Conservation (phyloP, 1,284 basidiomycete species). For the Moesziomyces sp. region DNA sequence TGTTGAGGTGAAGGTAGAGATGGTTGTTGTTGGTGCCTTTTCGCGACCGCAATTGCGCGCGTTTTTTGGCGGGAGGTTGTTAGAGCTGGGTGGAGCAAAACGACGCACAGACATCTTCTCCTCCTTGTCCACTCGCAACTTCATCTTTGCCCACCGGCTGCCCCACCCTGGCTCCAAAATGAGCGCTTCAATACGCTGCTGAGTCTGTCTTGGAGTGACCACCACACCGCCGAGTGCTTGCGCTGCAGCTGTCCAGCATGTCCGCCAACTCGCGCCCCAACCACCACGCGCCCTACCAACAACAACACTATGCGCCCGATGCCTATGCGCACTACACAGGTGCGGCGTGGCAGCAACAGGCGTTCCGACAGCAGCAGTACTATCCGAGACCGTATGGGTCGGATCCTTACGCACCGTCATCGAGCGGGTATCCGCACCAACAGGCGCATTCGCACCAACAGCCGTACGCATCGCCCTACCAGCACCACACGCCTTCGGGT, state of each 20-base stretch:
- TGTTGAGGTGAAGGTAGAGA: not conserved
- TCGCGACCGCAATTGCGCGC: not conserved
- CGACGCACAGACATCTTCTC: not conserved
- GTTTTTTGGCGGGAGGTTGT: not conserved
- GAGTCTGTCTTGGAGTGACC: not conserved
- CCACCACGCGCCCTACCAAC: constrained; percentile 5
- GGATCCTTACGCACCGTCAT: constrained; percentile 10
- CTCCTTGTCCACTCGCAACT: not conserved
- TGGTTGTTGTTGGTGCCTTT: not conserved
- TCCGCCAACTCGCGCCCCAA: constrained; percentile 21
- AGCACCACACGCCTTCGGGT: constrained; percentile 3
- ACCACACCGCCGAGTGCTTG: too few species aligned
- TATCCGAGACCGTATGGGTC: constrained; percentile 14
- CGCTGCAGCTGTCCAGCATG: constrained; percentile 12
- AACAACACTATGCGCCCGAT: constrained; percentile 18
- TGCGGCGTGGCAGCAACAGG: constrained; percentile 10
- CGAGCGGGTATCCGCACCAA: constrained; percentile 10
- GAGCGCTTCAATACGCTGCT: not conserved
- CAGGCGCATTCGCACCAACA: constrained; percentile 10
- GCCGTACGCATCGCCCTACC: not conserved
- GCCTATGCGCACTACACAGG: constrained; percentile 10
- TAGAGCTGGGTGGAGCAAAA: not conserved
- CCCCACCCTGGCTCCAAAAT: not conserved
- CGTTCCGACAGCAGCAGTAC: constrained; percentile 18
- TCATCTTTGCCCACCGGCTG: not conserved